Evolutionary conservation across 2,329 filamentous ascomycete genomes (phyloP), one percentile per base, ranked within the genome.

Genomic region (Fusarium buxicola): DNA sequence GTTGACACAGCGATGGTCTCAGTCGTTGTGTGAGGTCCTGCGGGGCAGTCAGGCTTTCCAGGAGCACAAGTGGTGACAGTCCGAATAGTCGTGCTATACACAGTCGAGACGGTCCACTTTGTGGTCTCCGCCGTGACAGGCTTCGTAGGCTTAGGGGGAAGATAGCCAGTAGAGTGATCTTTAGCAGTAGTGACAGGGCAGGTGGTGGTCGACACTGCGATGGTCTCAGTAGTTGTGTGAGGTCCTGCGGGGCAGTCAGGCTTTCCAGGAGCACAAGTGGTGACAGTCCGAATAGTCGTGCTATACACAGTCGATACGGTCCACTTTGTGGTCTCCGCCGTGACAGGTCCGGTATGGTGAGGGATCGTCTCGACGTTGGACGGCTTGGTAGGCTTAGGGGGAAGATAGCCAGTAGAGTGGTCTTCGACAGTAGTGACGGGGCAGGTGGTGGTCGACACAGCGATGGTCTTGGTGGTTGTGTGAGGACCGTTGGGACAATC

Each of bases 81-180:
- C 30, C 49, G 49, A 18, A 68, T 34, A 28, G 53, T 58, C 21
- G 66, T 69, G 35, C 54, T 69, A 63, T 66, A 65, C 21, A 63
- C n/a, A 7, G 63, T 64, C 0, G 62, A 66, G 34, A 55, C 58
- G 7, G 24, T 39, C 58, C 30, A 49, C 31, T 30, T 12, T 30
- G 65, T 66, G 32, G 65, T 65, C 27, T 54, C 28, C 3, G 56
- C 38, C 34, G 54, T 49, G 8, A 55, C 31, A 15, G 52, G 50
- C 1, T 47, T 53, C 16, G 43, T 38, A 12, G 21, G 21, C 4
- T 21, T 21, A 4, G 21, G 21, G 4, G n/a, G n/a, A n/a, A n/a
- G n/a, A n/a, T n/a, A 44, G 28, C 36, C 38, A 2, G 57, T 60
- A 11, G 15, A 31, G 10, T 63, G 60, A 3, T 45, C 51, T 30